Conservation (phyloP, 257 asterid genomes). For the Scutellaria baicalensis region DNA sequence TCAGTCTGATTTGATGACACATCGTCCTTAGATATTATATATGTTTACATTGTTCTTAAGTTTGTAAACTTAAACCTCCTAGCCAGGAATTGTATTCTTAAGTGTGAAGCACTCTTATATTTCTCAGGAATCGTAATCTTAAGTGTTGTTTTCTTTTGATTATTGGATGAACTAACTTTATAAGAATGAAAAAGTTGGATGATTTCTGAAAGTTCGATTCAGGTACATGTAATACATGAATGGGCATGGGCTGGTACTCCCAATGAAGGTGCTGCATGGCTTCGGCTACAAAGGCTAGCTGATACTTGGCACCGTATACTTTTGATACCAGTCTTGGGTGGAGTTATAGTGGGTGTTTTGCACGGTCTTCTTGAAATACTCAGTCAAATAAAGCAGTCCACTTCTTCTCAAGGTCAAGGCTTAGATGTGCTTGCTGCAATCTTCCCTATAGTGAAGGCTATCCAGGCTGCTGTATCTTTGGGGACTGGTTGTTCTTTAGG, state of each 20-base stretch:
- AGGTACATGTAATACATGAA: conserved; percentile 94
- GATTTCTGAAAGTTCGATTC: conserved; percentile 10
- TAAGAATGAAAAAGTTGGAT: background rate
- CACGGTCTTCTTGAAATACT: conserved; percentile 91
- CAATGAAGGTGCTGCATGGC: conserved; percentile 97
- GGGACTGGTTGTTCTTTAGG: conserved; percentile 98
- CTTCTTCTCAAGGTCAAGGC: conserved; percentile 77
- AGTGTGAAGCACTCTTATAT: background rate
- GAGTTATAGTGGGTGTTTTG: conserved; percentile 93
- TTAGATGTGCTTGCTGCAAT: conserved; percentile 70
- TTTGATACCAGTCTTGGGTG: conserved; percentile 87
- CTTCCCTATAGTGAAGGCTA: conserved; percentile 74
- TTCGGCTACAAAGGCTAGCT: conserved; percentile 81
- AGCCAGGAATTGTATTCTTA: background rate
- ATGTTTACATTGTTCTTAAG: background rate
- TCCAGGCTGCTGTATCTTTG: conserved; percentile 89
- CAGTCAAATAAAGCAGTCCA: conserved; percentile 70
- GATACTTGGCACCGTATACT: conserved; percentile 99
- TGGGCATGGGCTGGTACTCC: conserved; percentile 99
- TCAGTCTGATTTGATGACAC: background rate
- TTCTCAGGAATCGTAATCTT: background rate
- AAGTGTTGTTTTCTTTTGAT: background rate
- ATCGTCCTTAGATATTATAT: background rate
- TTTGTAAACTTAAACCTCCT: background rate
- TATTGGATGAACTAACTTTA: background rate